Base-by-base conservation (phyloP, 768 basidiomycete species). In the Paxillus ammoniavirescens region DNA sequence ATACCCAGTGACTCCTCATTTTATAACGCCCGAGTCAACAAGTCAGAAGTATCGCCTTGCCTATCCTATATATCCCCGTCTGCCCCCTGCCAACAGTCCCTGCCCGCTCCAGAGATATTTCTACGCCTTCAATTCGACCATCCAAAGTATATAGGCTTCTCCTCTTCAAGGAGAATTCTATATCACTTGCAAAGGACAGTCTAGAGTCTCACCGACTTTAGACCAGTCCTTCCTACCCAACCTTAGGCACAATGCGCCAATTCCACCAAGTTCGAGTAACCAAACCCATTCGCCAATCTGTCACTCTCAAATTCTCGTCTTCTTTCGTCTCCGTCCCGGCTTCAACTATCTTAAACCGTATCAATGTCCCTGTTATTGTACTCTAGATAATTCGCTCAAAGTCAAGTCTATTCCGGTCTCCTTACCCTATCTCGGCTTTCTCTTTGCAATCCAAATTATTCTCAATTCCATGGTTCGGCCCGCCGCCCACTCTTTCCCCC, bases 401-500 rank as follows among this genome's bases (percentile, higher is more conserved):
- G 50, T 43, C 58, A 35, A 55, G 53, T 50, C 50, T 53, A 51
- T 46, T 37, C 43, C 42, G 21, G 35, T 49, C 49, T 49, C 18
- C 40, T 43, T 51, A 18, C 38, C 40, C 33, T 35, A n/a, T n/a
- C 42, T 44, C 43, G 15, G 23, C 17, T 33, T 35, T 33, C 31
- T 52, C 28, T 46, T 55, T 43, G n/a, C 12, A 49, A 18, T 40
- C 17, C 45, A 28, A 12, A 43, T 47, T 18, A 45, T 45, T 31
- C 50, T 60, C 58, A 50, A 42, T 54, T 17, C 44, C 55, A 72
- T 70, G 70, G 70, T 69, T 47, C 69, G 68, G 46, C 62, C 76
- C 28, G 59, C 73, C 37, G 65, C 74, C n/a, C 77, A 79, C 51
- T 69, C 83, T 9, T 72, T 89, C 52, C 80, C 88, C 75, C 87